Percentiles rank a stretch among this genome's conserved stretches.
phyloP scores from a whole-genome alignment of 192 early-diverging fungal species.

The Umbelopsis vinacea region DNA sequence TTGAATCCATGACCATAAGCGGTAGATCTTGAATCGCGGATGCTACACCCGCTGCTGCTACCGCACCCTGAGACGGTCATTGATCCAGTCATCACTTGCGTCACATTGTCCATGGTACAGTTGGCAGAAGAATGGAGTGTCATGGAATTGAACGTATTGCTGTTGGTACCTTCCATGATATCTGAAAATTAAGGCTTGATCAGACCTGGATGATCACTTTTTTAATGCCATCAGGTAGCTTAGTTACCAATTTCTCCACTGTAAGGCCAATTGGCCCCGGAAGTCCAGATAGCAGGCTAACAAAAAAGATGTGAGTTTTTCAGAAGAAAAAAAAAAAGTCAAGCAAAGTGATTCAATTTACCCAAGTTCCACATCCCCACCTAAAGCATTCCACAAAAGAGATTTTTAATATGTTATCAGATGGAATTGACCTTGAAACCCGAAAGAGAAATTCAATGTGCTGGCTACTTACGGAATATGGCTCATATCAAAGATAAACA shows the following conservation, averaged over 20 bases:
- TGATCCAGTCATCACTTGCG: constrained; percentile 10
- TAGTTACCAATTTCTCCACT: constrained; percentile 46
- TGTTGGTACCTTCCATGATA: constrained; percentile 51
- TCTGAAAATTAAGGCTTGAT: not conserved
- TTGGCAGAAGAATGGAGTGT: constrained; percentile 41
- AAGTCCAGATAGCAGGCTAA: constrained; percentile 50
- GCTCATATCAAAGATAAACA: constrained; percentile 32
- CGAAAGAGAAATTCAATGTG: too few relatives aligned
- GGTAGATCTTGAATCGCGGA: not conserved
- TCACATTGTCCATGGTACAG: constrained; percentile 37
- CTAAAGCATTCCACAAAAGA: not conserved
- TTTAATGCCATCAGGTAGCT: not conserved
- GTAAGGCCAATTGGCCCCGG: constrained; percentile 49
- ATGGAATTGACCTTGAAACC: too few relatives aligned
- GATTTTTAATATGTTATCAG: not conserved
- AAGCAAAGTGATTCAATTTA: not conserved
- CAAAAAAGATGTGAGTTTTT: too few relatives aligned
- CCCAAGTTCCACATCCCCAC: constrained; percentile 54
- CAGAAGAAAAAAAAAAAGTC: not conserved
- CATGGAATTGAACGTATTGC: constrained; percentile 26
- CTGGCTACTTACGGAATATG: constrained; percentile 39
- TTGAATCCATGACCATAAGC: constrained; percentile 46
- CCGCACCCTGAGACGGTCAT: constrained; percentile 8
- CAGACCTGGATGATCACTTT: not conserved
- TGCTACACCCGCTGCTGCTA: constrained; percentile 3